A percentile compares a stretch with the other conserved stretches of the same genome.
Evolutionary conservation across 257 asterid genomes (phyloP).

Genomic region (Solanum pennellii): DNA sequence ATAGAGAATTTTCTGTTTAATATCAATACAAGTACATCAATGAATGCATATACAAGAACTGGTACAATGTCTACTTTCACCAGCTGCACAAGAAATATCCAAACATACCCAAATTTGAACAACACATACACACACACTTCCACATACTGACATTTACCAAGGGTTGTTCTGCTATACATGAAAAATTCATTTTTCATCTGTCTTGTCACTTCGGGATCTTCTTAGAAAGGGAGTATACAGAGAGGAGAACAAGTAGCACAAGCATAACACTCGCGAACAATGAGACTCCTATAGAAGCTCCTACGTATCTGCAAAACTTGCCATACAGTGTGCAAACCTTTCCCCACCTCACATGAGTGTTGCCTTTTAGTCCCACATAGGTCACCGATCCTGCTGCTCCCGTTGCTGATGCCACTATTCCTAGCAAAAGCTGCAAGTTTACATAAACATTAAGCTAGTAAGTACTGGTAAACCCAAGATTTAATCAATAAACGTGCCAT

Average conservation of each 20-base stretch:
- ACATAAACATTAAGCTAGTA: neutral
- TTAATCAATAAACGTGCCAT: neutral
- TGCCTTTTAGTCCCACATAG: slow-evolving; percentile 66
- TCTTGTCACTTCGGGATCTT: slow-evolving; percentile 47
- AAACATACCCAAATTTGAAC: neutral
- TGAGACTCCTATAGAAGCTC: slow-evolving; percentile 40
- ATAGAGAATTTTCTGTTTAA: neutral
- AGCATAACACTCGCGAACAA: slow-evolving; percentile 42
- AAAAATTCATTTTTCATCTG: neutral
- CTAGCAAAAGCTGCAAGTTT: slow-evolving; percentile 52
- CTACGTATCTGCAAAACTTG: slow-evolving; percentile 54
- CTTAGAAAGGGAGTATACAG: slow-evolving; percentile 45
- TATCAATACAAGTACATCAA: neutral
- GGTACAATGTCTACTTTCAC: neutral
- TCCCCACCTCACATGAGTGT: slow-evolving; percentile 42
- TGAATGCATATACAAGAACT: neutral
- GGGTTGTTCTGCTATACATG: neutral
- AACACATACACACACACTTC: neutral
- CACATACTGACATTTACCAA: neutral
- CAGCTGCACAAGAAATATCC: slow-evolving; percentile 9
- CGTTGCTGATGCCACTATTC: slow-evolving; percentile 61
- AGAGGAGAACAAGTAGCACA: slow-evolving; percentile 40
- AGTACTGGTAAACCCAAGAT: neutral
- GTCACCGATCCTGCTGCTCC: slow-evolving; percentile 81
- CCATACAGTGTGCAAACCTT: slow-evolving; percentile 41